These are phyloP conservation scores for Allium fistulosum DNA, from an alignment of 106 monocot species.

Conservation along the genomic window DNA sequence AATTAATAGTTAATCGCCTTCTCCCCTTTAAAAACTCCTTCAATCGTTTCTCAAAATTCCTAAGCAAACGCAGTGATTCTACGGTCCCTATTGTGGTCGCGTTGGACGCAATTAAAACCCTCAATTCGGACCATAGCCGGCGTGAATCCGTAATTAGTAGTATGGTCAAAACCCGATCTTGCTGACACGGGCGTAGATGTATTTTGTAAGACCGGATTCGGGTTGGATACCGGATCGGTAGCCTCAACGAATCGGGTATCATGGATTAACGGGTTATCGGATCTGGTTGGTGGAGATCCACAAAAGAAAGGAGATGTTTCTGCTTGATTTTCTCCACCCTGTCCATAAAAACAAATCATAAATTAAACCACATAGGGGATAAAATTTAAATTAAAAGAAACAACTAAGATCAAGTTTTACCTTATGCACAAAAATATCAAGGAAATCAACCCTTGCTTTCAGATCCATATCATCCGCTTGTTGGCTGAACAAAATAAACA, in stretches of 20 bases:
- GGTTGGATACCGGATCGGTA: not conserved
- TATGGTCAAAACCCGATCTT: not conserved
- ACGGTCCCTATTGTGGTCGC: conserved; percentile 8
- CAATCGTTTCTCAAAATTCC: not conserved
- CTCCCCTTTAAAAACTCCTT: not conserved
- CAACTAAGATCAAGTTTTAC: not conserved
- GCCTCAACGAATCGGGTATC: conserved; percentile 17
- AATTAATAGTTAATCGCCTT: not conserved
- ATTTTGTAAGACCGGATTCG: not conserved
- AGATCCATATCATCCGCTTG: conserved; percentile 4
- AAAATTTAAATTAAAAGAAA: not conserved
- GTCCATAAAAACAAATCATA: not conserved
- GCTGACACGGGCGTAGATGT: not conserved
- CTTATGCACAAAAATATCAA: conserved; percentile 14
- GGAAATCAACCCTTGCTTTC: conserved; percentile 1
- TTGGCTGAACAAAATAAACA: conserved; percentile 1
- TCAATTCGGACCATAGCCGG: conserved; percentile 26
- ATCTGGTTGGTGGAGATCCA: conserved; percentile 23
- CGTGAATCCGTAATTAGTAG: conserved; percentile 12
- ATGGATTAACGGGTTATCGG: conserved; percentile 18
- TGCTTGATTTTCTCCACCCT: conserved; percentile 1
- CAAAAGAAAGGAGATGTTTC: conserved; percentile 17
- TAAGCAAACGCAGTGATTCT: conserved; percentile 20
- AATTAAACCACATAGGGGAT: not conserved
- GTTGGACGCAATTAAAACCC: conserved; percentile 30